Conservation (phyloP, 176 grass and related monocot species). For the Dendrocalamus sinicus region DNA sequence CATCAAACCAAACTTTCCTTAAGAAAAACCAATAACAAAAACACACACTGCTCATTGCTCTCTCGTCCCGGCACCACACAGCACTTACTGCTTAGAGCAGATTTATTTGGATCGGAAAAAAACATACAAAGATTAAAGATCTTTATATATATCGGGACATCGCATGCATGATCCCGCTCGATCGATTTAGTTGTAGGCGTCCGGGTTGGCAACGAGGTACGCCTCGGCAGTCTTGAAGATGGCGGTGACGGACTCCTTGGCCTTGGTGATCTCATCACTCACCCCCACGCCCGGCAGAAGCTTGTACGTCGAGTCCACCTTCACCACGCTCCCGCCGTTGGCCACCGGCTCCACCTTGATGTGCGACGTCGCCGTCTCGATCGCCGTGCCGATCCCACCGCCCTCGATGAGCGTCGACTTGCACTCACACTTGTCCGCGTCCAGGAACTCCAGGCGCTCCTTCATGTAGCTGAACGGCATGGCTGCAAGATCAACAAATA, state of each 20-base stretch:
- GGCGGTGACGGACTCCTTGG: constrained; percentile 49
- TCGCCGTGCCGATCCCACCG: constrained; percentile 52
- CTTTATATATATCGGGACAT: background rate
- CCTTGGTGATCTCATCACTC: constrained; percentile 49
- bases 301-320: constrained; percentile 55
- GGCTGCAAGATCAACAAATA: constrained; percentile 29
- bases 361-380: constrained; percentile 55
- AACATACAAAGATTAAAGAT: background rate
- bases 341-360: constrained; percentile 64
- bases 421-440: constrained; percentile 62
- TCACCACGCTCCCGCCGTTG: constrained; percentile 59
- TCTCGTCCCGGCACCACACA: background rate
- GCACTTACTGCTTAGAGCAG: background rate
- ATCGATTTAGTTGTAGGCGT: constrained; percentile 53
- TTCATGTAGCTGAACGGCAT: constrained; percentile 57
- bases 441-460: constrained; percentile 68
- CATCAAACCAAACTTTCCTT: constrained; percentile 4
- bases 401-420: constrained; percentile 67
- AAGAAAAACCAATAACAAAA: background rate
- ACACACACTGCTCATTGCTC: background rate
- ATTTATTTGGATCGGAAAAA: background rate
- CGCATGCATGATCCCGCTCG: background rate
- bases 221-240: constrained; percentile 67
- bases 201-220: constrained; percentile 65
- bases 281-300: constrained; percentile 52